These are phyloP conservation scores for Macadamia integrifolia DNA, from an alignment of 164 flowering plant species.

Conservation along the genomic window DNA sequence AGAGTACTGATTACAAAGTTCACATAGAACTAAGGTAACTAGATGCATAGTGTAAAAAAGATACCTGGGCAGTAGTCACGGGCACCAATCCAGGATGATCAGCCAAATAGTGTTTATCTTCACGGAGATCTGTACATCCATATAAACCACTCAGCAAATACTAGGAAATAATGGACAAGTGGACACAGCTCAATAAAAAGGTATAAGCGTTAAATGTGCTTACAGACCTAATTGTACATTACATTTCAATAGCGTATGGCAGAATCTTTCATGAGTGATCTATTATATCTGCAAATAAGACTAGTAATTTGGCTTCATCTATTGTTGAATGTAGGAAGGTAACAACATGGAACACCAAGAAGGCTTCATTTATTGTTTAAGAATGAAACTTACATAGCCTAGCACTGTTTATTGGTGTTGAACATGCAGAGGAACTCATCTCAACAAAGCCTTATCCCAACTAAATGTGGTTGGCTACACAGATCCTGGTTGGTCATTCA, in stretches of 20 bases:
- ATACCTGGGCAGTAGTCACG: slow-evolving; percentile 81
- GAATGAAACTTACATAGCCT: neutral
- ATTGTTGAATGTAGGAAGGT: neutral
- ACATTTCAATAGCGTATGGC: neutral
- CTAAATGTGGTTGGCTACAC: neutral
- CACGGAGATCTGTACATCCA: slow-evolving; percentile 76
- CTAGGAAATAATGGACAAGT: neutral
- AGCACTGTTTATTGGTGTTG: neutral
- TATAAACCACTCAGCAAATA: neutral
- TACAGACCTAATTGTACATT: neutral
- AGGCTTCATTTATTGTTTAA: neutral
- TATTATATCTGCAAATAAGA: neutral
- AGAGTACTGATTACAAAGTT: slow-evolving; percentile 2
- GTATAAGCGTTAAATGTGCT: neutral
- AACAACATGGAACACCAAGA: neutral
- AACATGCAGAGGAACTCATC: no score
- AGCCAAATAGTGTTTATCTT: slow-evolving; percentile 82
- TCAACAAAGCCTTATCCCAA: neutral
- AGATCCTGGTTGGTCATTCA: neutral
- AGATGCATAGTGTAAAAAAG: slow-evolving; percentile 6
- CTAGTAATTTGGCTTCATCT: neutral
- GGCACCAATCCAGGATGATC: slow-evolving; percentile 96
- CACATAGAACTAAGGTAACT: neutral
- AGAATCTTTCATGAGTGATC: neutral
- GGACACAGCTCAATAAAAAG: neutral